Conservation (phyloP, 2,329 filamentous ascomycete species). For the Sphaerulina vaccinii region DNA sequence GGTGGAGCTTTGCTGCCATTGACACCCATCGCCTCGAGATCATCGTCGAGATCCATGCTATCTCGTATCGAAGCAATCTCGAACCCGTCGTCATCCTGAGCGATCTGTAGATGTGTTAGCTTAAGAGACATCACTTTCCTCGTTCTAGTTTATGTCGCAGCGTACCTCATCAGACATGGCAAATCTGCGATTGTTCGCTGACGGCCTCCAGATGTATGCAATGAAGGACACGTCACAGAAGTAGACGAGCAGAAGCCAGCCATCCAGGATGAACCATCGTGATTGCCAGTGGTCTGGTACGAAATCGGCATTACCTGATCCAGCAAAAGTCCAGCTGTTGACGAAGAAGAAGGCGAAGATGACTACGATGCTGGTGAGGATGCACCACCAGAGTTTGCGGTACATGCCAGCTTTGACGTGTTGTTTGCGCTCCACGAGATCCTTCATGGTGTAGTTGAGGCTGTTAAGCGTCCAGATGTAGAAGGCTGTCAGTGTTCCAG, state of each 20-base stretch:
- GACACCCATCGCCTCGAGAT: constrained; percentile 40
- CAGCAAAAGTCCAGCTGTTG: constrained; percentile 93
- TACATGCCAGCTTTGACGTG: constrained; percentile 94
- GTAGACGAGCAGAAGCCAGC: constrained; percentile 96
- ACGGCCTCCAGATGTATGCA: constrained; percentile 94
- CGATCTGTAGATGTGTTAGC: constrained; percentile 56
- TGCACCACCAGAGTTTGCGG: constrained; percentile 97
- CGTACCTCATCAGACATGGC: constrained; percentile 93
- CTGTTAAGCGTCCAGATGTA: constrained; percentile 99
- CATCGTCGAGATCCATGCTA: constrained; percentile 61
- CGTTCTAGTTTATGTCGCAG: constrained; percentile 37
- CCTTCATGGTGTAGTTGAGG: constrained; percentile 90
- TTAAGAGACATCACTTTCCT: neutral
- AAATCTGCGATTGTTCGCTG: constrained; percentile 92
- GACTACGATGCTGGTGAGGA: constrained; percentile 84
- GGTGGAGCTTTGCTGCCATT: constrained; percentile 35
- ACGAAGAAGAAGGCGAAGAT: constrained; percentile 99
- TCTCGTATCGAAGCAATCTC: constrained; percentile 91
- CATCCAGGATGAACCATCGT: constrained; percentile 94
- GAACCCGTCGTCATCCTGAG: constrained; percentile 97
- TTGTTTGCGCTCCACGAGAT: constrained; percentile 91
- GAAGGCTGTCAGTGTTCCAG: constrained; percentile 89
- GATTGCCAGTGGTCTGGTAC: constrained; percentile 97
- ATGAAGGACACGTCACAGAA: constrained; percentile 89
- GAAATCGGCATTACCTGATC: constrained; percentile 79